These are phyloP conservation scores for Zygotorulaspora chibaensis DNA, from an alignment of 805 yeast genomes.

Conservation along the genomic window DNA sequence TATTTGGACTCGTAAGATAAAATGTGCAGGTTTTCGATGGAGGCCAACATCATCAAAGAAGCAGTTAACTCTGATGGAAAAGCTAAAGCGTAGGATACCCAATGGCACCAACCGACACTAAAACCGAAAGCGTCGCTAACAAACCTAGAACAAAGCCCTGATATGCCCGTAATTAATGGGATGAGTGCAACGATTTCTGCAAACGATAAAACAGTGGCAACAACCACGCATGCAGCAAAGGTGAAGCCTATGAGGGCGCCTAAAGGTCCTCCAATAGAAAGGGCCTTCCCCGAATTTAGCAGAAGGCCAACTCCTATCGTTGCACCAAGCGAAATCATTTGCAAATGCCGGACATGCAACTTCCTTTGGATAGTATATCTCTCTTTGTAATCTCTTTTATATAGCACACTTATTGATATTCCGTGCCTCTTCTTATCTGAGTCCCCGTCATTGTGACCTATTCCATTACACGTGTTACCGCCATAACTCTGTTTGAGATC, in stretches of 20 bases:
- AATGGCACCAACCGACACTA: slow-evolving; percentile 69
- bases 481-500: slow-evolving; percentile 2
- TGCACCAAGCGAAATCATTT: slow-evolving; percentile 76
- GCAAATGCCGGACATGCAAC: slow-evolving; percentile 61
- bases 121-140: slow-evolving; percentile 77
- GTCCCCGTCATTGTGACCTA: not conserved
- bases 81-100: slow-evolving; percentile 66
- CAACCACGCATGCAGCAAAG: slow-evolving; percentile 59
- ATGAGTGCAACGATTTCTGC: slow-evolving; percentile 80
- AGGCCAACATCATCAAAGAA: slow-evolving; percentile 69
- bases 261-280: slow-evolving; percentile 70
- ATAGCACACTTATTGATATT: not conserved
- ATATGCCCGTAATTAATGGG: slow-evolving; percentile 74
- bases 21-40: slow-evolving; percentile 51
- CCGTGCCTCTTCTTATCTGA: not conserved
- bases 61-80: slow-evolving; percentile 80
- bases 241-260: slow-evolving; percentile 68
- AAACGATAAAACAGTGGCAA: slow-evolving; percentile 66
- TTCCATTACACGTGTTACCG: slow-evolving; percentile 1
- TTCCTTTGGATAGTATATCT: slow-evolving; percentile 44
- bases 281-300: slow-evolving; percentile 66
- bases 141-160: slow-evolving; percentile 69
- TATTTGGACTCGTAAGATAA: slow-evolving; percentile 41
- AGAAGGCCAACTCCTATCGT: slow-evolving; percentile 75
- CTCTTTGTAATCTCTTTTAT: not conserved